A percentile compares a stretch with the other conserved stretches of the same genome.
These are phyloP conservation scores for Suillus subaureus DNA, from an alignment of 768 basidiomycete species.

Conservation along the genomic window DNA sequence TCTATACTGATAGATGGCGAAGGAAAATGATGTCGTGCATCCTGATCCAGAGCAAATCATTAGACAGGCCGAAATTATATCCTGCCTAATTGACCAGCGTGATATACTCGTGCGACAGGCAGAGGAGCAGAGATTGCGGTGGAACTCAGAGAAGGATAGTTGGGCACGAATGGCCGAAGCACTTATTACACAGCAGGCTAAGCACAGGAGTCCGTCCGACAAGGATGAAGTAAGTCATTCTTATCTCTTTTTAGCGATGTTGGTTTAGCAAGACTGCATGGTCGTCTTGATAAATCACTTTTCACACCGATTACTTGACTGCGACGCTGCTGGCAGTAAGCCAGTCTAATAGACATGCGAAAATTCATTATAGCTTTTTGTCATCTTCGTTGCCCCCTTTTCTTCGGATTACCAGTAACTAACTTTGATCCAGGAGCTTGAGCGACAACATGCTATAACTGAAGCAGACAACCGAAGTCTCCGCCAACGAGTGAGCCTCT, in stretches of 20 bases:
- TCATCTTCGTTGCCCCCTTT: not conserved
- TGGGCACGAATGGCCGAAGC: slow-evolving; percentile 74
- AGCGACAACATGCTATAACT: slow-evolving; percentile 48
- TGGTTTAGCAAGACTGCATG: slow-evolving; percentile 3
- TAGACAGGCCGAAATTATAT: slow-evolving; percentile 65
- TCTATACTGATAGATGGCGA: slow-evolving; percentile 41
- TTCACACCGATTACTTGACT: no score
- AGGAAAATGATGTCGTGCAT: slow-evolving; percentile 46
- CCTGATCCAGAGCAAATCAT: slow-evolving; percentile 48
- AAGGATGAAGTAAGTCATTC: slow-evolving; percentile 47
- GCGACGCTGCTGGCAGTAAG: not conserved
- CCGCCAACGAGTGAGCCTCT: slow-evolving; percentile 56
- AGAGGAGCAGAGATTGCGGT: slow-evolving; percentile 60
- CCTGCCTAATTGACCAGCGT: slow-evolving; percentile 55
- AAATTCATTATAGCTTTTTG: not conserved
- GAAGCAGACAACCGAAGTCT: slow-evolving; percentile 65
- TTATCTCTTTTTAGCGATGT: slow-evolving; percentile 4
- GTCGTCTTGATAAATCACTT: not conserved
- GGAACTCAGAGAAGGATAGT: slow-evolving; percentile 61
- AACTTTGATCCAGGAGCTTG: slow-evolving; percentile 49
- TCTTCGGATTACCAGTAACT: slow-evolving; percentile 10
- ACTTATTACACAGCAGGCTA: slow-evolving; percentile 51
- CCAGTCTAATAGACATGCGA: not conserved
- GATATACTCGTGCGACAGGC: slow-evolving; percentile 55
- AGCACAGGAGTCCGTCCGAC: slow-evolving; percentile 36